Conservation (phyloP, 2,329 filamentous ascomycete species). For the Neofusicoccum kwambonambiense region DNA sequence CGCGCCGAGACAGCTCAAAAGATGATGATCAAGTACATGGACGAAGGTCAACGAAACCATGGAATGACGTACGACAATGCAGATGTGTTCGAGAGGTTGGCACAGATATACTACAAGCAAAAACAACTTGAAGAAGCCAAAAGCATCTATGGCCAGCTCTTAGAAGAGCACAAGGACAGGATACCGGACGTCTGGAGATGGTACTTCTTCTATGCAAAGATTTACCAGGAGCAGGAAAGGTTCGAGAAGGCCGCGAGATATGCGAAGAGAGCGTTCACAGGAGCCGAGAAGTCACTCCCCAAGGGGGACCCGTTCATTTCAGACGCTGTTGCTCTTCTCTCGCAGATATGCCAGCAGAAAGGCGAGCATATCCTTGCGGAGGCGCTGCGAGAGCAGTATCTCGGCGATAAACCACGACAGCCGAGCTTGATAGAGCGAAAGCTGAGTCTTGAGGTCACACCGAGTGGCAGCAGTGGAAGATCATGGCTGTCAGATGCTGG, state of each 20-base stretch:
- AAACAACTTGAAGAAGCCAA: slow-evolving; percentile 16
- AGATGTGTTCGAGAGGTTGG: slow-evolving; percentile 5
- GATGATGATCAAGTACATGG: slow-evolving; percentile 12
- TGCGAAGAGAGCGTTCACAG: slow-evolving; percentile 11
- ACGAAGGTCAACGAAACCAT: slow-evolving; percentile 7
- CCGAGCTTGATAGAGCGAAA: slow-evolving; percentile 5
- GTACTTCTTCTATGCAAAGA: slow-evolving; percentile 12
- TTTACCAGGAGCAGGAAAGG: slow-evolving; percentile 10
- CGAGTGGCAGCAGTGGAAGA: neutral
- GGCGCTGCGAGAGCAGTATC: slow-evolving; percentile 8
- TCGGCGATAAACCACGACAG: slow-evolving; percentile 2
- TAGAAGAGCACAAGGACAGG: slow-evolving; percentile 3
- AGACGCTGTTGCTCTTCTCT: slow-evolving; percentile 1
- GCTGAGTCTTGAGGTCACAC: neutral
- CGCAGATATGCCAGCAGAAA: slow-evolving; percentile 14
- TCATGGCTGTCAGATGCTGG: slow-evolving; percentile 6
- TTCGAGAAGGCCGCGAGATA: slow-evolving; percentile 2
- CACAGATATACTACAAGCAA: slow-evolving; percentile 14
- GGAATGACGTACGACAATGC: slow-evolving; percentile 4
- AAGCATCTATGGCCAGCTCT: slow-evolving; percentile 1
- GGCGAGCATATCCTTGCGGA: slow-evolving; percentile 8
- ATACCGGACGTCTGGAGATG: slow-evolving; percentile 7
- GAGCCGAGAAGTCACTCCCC: neutral
- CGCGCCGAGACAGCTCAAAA: slow-evolving; percentile 12
- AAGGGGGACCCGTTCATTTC: slow-evolving; percentile 7